These are phyloP conservation scores for Flaveria robusta DNA, from an alignment of 129 eudicot genomes.

Conservation along the genomic window DNA sequence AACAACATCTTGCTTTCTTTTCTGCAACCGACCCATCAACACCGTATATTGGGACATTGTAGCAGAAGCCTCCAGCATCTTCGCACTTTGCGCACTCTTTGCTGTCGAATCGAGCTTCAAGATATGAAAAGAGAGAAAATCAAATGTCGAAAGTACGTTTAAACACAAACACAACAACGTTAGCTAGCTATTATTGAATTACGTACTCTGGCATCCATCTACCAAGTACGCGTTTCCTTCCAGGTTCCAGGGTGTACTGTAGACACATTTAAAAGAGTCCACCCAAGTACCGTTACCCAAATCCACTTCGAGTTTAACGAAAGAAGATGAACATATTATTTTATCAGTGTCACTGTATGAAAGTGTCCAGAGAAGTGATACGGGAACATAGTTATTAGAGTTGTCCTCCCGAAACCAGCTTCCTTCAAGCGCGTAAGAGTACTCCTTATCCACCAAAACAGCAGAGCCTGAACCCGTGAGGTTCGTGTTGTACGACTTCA, in stretches of 20 bases:
- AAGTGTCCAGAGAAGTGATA: conserved; percentile 15
- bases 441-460: not conserved
- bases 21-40: too few relatives aligned
- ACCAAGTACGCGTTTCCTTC: not conserved
- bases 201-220: conserved; percentile 22
- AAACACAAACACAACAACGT: not conserved
- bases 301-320: not conserved
- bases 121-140: too few relatives aligned
- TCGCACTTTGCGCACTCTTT: too few relatives aligned
- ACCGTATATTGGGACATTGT: too few relatives aligned
- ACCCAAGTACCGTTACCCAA: not conserved
- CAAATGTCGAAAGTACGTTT: too few relatives aligned
- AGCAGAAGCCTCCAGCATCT: too few relatives aligned
- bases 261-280: not conserved
- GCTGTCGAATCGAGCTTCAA: too few relatives aligned
- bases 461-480: not conserved
- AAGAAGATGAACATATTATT: not conserved
- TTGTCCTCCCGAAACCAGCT: not conserved
- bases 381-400: not conserved
- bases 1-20: too few relatives aligned
- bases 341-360: not conserved
- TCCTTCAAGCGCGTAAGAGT: not conserved
- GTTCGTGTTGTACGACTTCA: not conserved
- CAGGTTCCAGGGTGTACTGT: accelerated
- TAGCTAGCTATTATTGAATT: not conserved